Base-by-base conservation (phyloP, 805 yeast genomes). In the Saturnispora ahearnii region DNA sequence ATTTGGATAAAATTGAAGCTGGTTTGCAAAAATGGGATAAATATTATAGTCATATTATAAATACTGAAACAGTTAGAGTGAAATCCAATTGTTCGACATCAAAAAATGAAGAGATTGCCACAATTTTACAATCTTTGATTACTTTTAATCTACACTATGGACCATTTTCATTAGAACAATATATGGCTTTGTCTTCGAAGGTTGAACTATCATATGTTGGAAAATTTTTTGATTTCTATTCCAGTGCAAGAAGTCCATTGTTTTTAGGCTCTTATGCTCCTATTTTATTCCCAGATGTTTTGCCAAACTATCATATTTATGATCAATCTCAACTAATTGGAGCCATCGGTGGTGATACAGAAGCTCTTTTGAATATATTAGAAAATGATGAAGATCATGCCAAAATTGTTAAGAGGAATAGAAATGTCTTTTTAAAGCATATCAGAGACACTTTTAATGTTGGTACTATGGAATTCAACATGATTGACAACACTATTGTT, bases 11-110 rank as follows among this genome's bases (percentile, higher is more conserved):
- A 45, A 79, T 89, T 4, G 74, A 78, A 51, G 80, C 82, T 48
- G 84, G 95, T 0, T 81, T 88, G 59, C 78, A 74, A 50, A 79
- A 93, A 60, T 91, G 98, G 98, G 78, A 81, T 55, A 86, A 79
- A 40, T 87, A 84, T 62, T 65, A 84, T 42, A 65, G 67, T 18
- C 70, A 49, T 18, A 46, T 52, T 11, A 36, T 31, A 13, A 48
- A 57, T n/a, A 13, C 34, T 15, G 36, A 84, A 24, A 15, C 42
- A 5, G 36, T 31, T 6, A 29, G 41, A 12, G 44, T 37, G 28
- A 29, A 40, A 26, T 41, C 47, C 4, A 21, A 13, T 9, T 40
- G 34, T 18, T 12, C 11, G 22, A 38, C 36, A 8, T 29, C 32
- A 71, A 33, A 26, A 31, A 38, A 52, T 44, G 22, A 29, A 7